Base-by-base conservation (phyloP, 768 basidiomycete species). In the Podaxis rugospora region DNA sequence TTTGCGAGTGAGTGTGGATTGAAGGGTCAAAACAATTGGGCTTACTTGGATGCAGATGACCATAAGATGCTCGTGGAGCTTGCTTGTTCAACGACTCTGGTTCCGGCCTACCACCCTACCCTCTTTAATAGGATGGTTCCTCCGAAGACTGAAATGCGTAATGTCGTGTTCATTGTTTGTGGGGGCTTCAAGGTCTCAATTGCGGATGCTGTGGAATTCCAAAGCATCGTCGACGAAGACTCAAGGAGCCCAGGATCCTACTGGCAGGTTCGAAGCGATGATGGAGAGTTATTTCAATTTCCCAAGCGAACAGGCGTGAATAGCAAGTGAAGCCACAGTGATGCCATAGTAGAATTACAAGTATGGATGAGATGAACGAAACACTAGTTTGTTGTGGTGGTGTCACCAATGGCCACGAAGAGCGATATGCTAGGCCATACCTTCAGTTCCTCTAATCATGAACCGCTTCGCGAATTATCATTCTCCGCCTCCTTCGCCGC, bases 21-120 rank as follows among this genome's bases (percentile, higher is more conserved):
- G 21, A 56, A 23, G 16, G 40, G 2, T 32, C 16, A 23, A 13
- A 6, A 3, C 10, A 32, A 40, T 14, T 13, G 18, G 61, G 13
- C 23, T 64, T 46, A 69, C 36, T 16, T 58, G 51, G 18, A 58
- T 13, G 13, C 64, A 89, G 90, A 89, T 63, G 88, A 90, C 62
- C 90, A 92, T 67, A 90, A 89, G 70, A 74, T 86, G 59, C 75
- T 92, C 25, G 83, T 89, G 9, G 90, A 93, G 66, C 76, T 92
- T 23, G 87, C 91, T 1, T 91, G 90, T 64, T 78, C 89, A 4
- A 84, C 87, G 6, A 84, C 90, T 2, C 76, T 93, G 6, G 78
- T 81, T 1, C 81, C 88, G 1, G 89, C 84, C 1, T 92, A 91
- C 67, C 80, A 80, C 35, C 77, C 72, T 1, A 70, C 73, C 4